Evolutionary conservation across 140 eudicot genomes (phyloP), one percentile per base, ranked within the genome.

Genomic region (Bidens hawaiensis): DNA sequence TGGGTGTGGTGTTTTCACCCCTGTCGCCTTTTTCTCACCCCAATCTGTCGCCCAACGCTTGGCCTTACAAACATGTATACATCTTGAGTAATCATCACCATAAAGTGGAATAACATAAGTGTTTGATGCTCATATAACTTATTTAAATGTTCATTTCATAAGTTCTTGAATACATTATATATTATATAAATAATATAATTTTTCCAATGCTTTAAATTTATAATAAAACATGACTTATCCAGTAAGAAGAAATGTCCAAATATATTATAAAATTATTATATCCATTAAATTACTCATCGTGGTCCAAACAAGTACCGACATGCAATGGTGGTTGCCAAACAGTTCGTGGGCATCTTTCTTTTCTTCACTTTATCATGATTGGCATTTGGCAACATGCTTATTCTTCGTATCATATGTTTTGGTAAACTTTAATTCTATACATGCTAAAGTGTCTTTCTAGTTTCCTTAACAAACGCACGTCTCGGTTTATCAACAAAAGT

Each of bases 311-410:
- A 41, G 47, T 14, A 41, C 47, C 14, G 47, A 14, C 19, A 15
- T 47, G 30, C 30, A 54, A 24, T 54, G 21, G 38, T 54, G 60
- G 60, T 27, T 53, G 14, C 19, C 15, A 26, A 53, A 53, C 23
- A 40, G 40, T 23, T 40, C 23, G 40, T 61, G 49, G 8, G 52
- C 66, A 38, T 38, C 66, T 36, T 60, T 19, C 66, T 21, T 60
- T 60, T 60, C 53, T 46, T 17, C 3, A 46, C 53, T 46, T 46
- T 17, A 46, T 46, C 25, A 46, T 46, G 25, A 3, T 46, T 18
- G 53, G 26, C 53, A 47, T 47, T 50, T 21, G 30, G 53, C 53
- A 50, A 4, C 28, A 7, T 36, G 43, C 14, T 36, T 6, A 0
- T 10, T 33, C 12, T 10, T 36, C n/a, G n/a, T n/a, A n/a, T 11